Base-by-base conservation (phyloP, 208 protist genomes). In the Acanthamoeba triangularis region DNA sequence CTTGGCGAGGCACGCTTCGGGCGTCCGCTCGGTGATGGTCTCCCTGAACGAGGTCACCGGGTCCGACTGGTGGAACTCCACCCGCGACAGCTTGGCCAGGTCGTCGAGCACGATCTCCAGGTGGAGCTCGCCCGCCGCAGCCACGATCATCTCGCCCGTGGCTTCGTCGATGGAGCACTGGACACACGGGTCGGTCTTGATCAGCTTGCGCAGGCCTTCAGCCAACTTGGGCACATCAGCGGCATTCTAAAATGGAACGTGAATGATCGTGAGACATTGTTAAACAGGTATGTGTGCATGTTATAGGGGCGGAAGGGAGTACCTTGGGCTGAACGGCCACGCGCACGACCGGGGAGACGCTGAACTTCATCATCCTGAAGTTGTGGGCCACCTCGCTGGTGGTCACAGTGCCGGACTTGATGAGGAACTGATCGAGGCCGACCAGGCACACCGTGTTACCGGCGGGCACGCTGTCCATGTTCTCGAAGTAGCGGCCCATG, bases 21-120 rank as follows among this genome's bases (percentile, higher is more conserved):
- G 78, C 0, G 97, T 98, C 74, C 97, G 82, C 67, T 96, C 97
- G 72, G 97, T 98, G 94, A 99, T 98, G 49, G 99, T 99, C 98
- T 99, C 99, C 95, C 99, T 98, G 98, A 99, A 99, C 44, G 99
- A 99, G 82, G 99, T 99, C 61, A 99, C 99, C 65, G 99, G 99
- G 95, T 99, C 99, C 52, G 99, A 99, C 91, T 99, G 99, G 87
- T 97, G 99, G 94, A 99, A 97, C 76, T 98, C 98, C 67, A 99
- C 98, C 41, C 98, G 98, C 93, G 98, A 98, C 96, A 99, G 99
- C 78, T 99, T 99, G 84, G 99, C 99, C 3, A 99, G 98, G 98
- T 99, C 99, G 97, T 99, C 99, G 74, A 99, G 96, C 98, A 99
- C 99, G 96, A 99, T 99, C 97, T 99, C 99, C 90, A 99, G 98